A percentile compares a stretch with the other conserved stretches of the same genome.
Conservation (phyloP, 108 stramenopile species). For the Discostella stelligeroides region DNA sequence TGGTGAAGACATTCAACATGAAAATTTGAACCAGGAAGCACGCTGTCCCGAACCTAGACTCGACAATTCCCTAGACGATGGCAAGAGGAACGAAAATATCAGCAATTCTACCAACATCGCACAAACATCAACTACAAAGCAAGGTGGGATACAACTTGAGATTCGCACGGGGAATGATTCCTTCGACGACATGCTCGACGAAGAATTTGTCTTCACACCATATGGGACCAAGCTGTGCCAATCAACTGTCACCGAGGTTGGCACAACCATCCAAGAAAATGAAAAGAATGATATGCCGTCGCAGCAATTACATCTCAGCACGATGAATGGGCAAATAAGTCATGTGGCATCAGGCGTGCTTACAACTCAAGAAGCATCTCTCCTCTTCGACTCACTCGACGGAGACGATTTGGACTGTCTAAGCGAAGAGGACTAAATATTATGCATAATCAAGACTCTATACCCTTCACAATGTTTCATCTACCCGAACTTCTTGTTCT, state of each 20-base stretch:
- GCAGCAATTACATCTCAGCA: too few species aligned
- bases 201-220: neutral
- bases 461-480: neutral
- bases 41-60: too few species aligned
- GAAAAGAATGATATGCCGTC: neutral
- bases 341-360: neutral
- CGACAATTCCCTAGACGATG: too few species aligned
- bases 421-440: constrained; percentile 3
- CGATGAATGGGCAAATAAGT: too few species aligned
- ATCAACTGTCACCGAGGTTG: too few species aligned
- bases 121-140: neutral
- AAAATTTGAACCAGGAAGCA: neutral
- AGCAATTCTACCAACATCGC: neutral
- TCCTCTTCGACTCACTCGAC: constrained; percentile 3
- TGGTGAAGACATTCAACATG: neutral
- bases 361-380: neutral
- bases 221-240: neutral
- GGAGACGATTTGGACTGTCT: constrained; percentile 13
- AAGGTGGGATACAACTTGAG: neutral
- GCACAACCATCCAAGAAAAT: neutral
- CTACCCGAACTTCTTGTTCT: constrained; percentile 9
- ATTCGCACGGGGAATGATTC: constrained; percentile 7
- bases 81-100: too few species aligned
- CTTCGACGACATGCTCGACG: constrained; percentile 13
- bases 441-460: neutral